phyloP scores from a whole-genome alignment of 305 asterid genomes.

The Fraxinus xanthoxyloides region DNA sequence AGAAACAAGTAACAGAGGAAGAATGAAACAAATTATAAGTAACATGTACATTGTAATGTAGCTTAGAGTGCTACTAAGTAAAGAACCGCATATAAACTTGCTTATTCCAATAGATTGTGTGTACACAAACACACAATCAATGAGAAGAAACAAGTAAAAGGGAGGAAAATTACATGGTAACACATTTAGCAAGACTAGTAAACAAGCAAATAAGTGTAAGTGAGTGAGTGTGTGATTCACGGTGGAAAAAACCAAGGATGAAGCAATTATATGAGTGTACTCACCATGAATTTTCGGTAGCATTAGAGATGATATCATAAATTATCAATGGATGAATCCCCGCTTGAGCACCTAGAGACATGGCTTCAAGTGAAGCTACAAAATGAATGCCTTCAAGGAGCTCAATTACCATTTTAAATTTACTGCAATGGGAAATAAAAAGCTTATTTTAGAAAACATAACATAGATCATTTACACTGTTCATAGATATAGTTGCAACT shows the following conservation, averaged over 20 bases:
- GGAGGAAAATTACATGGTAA: background rate
- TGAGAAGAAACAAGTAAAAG: background rate
- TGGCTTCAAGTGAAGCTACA: slow-evolving; percentile 88
- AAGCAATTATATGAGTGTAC: slow-evolving; percentile 20
- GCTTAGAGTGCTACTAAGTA: slow-evolving; percentile 8
- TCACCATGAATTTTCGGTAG: slow-evolving; percentile 98
- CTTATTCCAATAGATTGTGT: background rate
- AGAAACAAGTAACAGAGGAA: background rate
- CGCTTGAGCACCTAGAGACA: slow-evolving; percentile 81
- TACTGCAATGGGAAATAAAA: slow-evolving; percentile 51
- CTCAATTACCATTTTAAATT: slow-evolving; percentile 79
- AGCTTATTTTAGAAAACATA: slow-evolving; percentile 16
- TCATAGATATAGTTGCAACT: background rate
- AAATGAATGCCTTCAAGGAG: slow-evolving; percentile 96
- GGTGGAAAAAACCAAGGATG: background rate
- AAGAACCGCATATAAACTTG: slow-evolving; percentile 1
- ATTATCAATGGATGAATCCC: slow-evolving; percentile 92
- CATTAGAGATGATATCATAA: slow-evolving; percentile 87
- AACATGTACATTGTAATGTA: background rate
- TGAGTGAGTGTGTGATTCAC: background rate
- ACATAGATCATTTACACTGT: background rate
- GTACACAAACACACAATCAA: background rate
- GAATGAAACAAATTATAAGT: slow-evolving; percentile 1
- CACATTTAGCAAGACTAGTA: background rate
- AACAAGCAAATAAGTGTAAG: background rate